These are phyloP conservation scores for Malassezia cuniculi DNA, from an alignment of 1,284 basidiomycete species.

Conservation along the genomic window DNA sequence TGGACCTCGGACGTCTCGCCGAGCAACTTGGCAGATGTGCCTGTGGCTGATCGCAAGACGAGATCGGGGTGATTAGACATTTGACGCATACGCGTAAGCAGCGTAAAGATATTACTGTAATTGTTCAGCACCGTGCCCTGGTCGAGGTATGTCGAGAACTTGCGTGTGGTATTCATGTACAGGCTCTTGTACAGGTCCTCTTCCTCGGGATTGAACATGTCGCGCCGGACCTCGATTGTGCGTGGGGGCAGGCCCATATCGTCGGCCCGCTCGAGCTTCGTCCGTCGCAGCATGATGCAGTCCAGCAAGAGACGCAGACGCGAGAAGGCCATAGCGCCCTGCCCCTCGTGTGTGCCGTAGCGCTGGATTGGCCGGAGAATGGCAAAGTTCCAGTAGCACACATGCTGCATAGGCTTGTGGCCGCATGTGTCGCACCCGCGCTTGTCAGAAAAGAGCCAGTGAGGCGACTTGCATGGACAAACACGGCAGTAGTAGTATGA, in stretches of 20 bases:
- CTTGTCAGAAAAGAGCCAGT: constrained; percentile 77
- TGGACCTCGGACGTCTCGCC: constrained; percentile 39
- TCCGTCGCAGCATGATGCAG: constrained; percentile 77
- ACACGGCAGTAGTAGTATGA: constrained; percentile 53
- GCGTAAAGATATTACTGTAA: constrained; percentile 48
- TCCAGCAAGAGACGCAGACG: constrained; percentile 58
- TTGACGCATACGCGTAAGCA: constrained; percentile 45
- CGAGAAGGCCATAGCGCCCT: constrained; percentile 35
- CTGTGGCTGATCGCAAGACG: constrained; percentile 71
- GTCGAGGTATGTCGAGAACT: constrained; percentile 79
- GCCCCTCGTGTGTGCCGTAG: constrained; percentile 29
- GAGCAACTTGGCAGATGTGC: constrained; percentile 26
- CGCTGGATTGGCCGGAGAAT: constrained; percentile 43
- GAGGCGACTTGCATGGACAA: constrained; percentile 74
- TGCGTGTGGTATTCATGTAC: constrained; percentile 80
- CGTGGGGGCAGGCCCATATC: constrained; percentile 94
- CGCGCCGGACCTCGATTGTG: constrained; percentile 72
- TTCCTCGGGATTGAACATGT: constrained; percentile 91
- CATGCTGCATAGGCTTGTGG: constrained; percentile 87
- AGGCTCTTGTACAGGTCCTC: constrained; percentile 87
- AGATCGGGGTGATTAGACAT: constrained; percentile 60
- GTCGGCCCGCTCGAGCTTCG: constrained; percentile 78
- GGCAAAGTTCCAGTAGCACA: constrained; percentile 48
- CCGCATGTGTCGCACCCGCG: constrained; percentile 76
- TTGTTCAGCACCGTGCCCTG: constrained; percentile 61